A percentile compares a stretch with the other conserved stretches of the same genome.
These are phyloP conservation scores for Eucalyptus regnans DNA, from an alignment of 345 rosid species.

Conservation along the genomic window DNA sequence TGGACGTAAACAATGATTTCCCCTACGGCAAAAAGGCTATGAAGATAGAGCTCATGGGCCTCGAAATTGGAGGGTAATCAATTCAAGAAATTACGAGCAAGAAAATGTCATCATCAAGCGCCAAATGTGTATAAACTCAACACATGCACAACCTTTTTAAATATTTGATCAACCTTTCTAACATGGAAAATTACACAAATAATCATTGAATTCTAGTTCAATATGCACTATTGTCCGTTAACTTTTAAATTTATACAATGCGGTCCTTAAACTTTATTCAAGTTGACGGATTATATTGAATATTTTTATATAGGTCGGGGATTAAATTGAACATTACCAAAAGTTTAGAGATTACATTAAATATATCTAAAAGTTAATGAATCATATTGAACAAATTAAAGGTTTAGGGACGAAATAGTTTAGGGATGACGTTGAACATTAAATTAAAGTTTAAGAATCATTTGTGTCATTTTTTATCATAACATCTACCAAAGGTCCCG, in stretches of 20 bases:
- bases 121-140: not conserved
- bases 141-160: no score
- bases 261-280: not conserved
- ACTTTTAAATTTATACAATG: not conserved
- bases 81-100: not conserved
- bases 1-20: not conserved
- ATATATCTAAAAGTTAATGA: not conserved
- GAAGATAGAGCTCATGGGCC: not conserved
- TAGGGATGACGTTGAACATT: not conserved
- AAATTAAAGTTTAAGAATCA: not conserved
- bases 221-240: not conserved
- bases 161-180: not conserved
- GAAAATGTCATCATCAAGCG: not conserved
- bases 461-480: not conserved
- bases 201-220: not conserved
- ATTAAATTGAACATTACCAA: not conserved
- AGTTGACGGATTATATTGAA: not conserved
- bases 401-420: rapidly evolving
- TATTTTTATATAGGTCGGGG: not conserved
- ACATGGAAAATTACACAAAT: not conserved
- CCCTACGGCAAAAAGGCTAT: not conserved
- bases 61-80: not conserved
- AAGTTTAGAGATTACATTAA: not conserved
- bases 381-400: no score
- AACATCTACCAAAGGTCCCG: not conserved